Evolutionary conservation across 192 early-diverging fungal species (phyloP).

Genomic region (Rhizophlyctis rosea): DNA sequence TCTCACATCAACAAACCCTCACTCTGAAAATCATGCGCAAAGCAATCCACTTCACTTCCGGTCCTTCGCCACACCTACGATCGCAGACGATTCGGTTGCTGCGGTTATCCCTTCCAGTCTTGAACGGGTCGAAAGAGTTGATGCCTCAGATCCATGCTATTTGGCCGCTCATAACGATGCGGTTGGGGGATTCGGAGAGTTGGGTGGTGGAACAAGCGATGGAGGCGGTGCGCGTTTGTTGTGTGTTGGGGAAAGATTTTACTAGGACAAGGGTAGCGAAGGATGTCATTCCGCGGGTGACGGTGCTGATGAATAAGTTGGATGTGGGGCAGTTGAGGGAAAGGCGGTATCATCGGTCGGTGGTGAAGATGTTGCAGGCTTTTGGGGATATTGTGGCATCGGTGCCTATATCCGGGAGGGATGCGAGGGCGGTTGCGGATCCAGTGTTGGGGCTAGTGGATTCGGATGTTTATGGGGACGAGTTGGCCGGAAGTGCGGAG

Average conservation of each 20-base stretch:
- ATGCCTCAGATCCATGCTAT: slow-evolving; percentile 34
- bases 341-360: background rate
- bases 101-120: slow-evolving; percentile 8
- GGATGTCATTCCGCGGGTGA: slow-evolving; percentile 17
- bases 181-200: slow-evolving; percentile 21
- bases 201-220: slow-evolving; percentile 39
- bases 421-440: background rate
- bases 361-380: background rate
- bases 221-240: background rate
- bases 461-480: background rate
- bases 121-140: slow-evolving; percentile 14
- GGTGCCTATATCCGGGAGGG: background rate
- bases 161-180: slow-evolving; percentile 29
- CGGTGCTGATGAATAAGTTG: background rate
- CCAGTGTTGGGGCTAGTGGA: background rate
- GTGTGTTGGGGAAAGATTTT: slow-evolving; percentile 8
- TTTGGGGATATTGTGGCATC: background rate
- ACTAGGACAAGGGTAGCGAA: slow-evolving; percentile 21
- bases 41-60: slow-evolving; percentile 26
- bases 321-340: background rate
- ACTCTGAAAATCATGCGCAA: slow-evolving; percentile 30
- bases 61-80: slow-evolving; percentile 23
- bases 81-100: slow-evolving; percentile 15
- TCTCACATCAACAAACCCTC: slow-evolving; percentile 17
- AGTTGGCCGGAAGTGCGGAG: background rate